phyloP scores from a whole-genome alignment of 192 early-diverging fungal species.

The Podila epicladia region DNA sequence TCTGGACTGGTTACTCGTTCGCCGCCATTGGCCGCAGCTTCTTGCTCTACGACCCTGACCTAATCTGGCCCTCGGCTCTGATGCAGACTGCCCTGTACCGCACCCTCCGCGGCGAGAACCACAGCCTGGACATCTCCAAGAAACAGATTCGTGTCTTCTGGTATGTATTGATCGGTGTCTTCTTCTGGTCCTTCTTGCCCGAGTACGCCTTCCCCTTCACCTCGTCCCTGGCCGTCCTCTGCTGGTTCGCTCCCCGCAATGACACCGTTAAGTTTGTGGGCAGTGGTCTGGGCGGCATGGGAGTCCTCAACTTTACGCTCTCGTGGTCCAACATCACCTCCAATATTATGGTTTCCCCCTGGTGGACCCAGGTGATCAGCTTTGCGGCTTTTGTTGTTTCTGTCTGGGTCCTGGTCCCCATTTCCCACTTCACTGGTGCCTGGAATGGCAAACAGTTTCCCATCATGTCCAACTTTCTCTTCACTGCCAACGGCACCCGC shows the following conservation, averaged over 20 bases:
- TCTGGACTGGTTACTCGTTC: slow-evolving; percentile 53
- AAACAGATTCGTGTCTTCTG: slow-evolving; percentile 54
- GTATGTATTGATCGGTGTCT: slow-evolving; percentile 40
- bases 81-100: slow-evolving; percentile 52
- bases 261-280: slow-evolving; percentile 51
- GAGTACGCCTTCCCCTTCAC: slow-evolving; percentile 53
- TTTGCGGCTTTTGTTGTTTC: slow-evolving; percentile 57
- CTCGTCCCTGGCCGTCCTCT: slow-evolving; percentile 47
- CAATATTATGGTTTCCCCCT: slow-evolving; percentile 52
- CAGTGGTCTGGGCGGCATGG: slow-evolving; percentile 57
- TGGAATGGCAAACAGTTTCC: slow-evolving; percentile 44
- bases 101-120: slow-evolving; percentile 47
- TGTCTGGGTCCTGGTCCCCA: slow-evolving; percentile 56
- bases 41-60: slow-evolving; percentile 52
- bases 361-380: slow-evolving; percentile 56
- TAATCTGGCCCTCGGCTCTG: slow-evolving; percentile 54
- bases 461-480: slow-evolving; percentile 54
- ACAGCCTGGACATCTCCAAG: slow-evolving; percentile 19
- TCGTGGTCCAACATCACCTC: slow-evolving; percentile 56
- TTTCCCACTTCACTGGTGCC: slow-evolving; percentile 39
- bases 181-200: slow-evolving; percentile 54
- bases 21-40: slow-evolving; percentile 50
- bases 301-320: slow-evolving; percentile 57
- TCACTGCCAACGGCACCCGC: slow-evolving; percentile 32
- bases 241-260: slow-evolving; percentile 50